phyloP scores from a whole-genome alignment of 441 rosid species.

The Brassica hybrid region DNA sequence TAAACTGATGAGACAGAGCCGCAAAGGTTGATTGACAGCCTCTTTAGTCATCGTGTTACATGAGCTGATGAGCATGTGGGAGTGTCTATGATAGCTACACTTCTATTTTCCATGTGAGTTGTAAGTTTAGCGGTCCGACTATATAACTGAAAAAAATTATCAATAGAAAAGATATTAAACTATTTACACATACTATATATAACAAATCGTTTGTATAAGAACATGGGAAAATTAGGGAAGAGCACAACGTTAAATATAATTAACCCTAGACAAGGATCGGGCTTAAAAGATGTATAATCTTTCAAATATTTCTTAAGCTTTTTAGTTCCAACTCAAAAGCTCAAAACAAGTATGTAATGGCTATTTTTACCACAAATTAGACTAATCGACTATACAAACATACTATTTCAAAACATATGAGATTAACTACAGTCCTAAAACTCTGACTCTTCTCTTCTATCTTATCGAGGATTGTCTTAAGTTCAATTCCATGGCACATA shows the following conservation, averaged over 20 bases:
- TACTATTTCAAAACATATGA: neutral
- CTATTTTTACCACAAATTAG: neutral
- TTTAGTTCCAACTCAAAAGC: neutral
- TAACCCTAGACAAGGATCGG: neutral
- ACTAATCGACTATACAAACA: neutral
- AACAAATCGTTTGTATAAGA: neutral
- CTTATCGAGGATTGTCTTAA: neutral
- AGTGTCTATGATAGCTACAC: slow-evolving; percentile 32
- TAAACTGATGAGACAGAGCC: slow-evolving; percentile 34
- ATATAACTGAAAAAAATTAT: neutral
- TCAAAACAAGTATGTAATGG: neutral
- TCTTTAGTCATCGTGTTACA: slow-evolving; percentile 18
- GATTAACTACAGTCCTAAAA: neutral
- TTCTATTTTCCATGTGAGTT: slow-evolving; percentile 28
- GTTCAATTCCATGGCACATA: neutral
- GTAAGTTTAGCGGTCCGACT: slow-evolving; percentile 16
- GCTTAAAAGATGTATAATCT: neutral
- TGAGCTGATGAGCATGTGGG: slow-evolving; percentile 32
- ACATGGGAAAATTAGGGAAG: neutral
- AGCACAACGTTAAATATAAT: neutral
- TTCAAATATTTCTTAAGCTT: neutral
- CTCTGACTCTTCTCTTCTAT: neutral
- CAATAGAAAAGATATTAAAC: neutral
- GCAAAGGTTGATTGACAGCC: slow-evolving; percentile 35
- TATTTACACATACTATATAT: neutral